Evolutionary conservation across 2,329 filamentous ascomycete species (phyloP), one percentile per base, ranked within the genome.

Genomic region (Trichoderma atroviride): DNA sequence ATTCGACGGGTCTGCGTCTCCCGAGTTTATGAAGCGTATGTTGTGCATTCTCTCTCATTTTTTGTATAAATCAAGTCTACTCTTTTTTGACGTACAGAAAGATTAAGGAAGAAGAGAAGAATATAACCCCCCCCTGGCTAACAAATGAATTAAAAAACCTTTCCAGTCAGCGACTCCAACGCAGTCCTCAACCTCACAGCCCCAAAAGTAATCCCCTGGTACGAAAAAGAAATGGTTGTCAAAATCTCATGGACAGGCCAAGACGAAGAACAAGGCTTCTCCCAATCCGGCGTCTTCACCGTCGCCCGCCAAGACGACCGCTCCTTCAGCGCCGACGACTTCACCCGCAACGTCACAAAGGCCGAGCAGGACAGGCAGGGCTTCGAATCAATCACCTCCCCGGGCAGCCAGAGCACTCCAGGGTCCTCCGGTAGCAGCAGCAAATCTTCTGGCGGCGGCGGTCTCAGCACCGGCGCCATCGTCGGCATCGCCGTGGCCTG

Each of bases 401-500:
- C 6, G 14, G 40, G 22, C 13, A 50, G 19, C 16, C 27, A n/a
- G 27, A 27, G 53, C 35, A 33, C 16, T 13, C 33, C 57, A 31
- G 10, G 11, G 5, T 24, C 24, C 3, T 31, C 55, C 9, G 31
- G 27, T 24, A 31, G 27, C 22, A 43, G 64, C 14, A 33, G 33
- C 33, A 43, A 19, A 19, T 10, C 47, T 27, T 53, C 57, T 55
- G 53, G 75, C 14, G 68, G 62, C 11, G 73, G 74, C 11, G 75
- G 79, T 2, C 77, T 86, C 3, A 76, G 79, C 3, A 77, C 75
- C 0, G 84, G 83, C 29, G 83, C 83, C 65, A 83, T 82, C 43
- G 81, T 80, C 22, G 84, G 85, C 55, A 85, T 86, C 43, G 83
- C 79, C 33, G 78, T 86, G 2, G 84, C 79, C 7, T 77, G 77